These are phyloP conservation scores for Podaxis carcinomalis DNA, from an alignment of 768 basidiomycete species.

Conservation along the genomic window DNA sequence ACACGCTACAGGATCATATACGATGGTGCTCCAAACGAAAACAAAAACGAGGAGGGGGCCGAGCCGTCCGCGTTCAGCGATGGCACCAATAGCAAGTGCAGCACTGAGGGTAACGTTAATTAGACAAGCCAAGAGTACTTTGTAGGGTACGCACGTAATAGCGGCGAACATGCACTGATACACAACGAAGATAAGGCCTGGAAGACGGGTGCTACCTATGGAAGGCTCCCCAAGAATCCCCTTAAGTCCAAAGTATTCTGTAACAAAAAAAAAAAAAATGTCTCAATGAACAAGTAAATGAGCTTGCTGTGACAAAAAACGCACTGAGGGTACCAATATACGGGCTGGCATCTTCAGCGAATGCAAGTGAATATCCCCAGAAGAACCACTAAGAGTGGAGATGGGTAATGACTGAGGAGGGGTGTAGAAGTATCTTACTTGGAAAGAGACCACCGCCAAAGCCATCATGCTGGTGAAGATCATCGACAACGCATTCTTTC, in stretches of 20 bases:
- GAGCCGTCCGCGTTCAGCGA: constrained; percentile 84
- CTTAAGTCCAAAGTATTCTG: constrained; percentile 81
- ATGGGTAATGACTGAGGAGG: constrained; percentile 1
- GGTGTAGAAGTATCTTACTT: constrained; percentile 43
- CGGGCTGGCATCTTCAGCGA: constrained; percentile 67
- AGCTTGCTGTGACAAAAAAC: constrained; percentile 19
- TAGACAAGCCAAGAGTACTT: constrained; percentile 3
- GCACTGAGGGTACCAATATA: constrained; percentile 85
- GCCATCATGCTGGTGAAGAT: constrained; percentile 69
- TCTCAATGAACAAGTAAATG: background rate
- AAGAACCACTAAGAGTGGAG: constrained; percentile 75
- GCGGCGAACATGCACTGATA: constrained; percentile 92
- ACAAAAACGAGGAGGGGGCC: constrained; percentile 87
- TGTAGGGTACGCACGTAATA: constrained; percentile 58
- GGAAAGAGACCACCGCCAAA: constrained; percentile 78
- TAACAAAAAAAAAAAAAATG: background rate
- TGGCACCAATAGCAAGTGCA: constrained; percentile 87
- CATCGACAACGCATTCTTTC: constrained; percentile 93
- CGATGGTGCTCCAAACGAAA: constrained; percentile 84
- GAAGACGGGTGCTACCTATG: constrained; percentile 66
- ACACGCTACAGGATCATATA: constrained; percentile 92
- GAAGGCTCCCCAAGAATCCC: constrained; percentile 74
- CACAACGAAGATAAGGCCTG: constrained; percentile 72
- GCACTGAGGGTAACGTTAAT: constrained; percentile 43
- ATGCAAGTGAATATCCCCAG: constrained; percentile 94